A percentile compares a stretch with the other conserved stretches of the same genome.
These are phyloP conservation scores for Barbarea vulgaris DNA, from an alignment of 345 rosid genomes.

Conservation along the genomic window DNA sequence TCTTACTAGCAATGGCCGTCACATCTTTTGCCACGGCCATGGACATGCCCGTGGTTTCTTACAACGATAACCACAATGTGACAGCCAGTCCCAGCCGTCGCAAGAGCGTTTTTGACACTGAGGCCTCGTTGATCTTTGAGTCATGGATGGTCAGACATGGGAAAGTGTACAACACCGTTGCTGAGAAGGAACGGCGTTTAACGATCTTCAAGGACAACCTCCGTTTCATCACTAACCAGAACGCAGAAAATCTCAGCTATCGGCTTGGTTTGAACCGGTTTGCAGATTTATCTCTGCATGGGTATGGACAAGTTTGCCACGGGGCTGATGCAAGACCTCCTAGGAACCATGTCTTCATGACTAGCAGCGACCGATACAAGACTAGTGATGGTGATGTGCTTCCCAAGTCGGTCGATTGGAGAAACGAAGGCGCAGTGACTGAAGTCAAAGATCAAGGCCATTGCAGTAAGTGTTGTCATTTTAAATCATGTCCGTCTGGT, in stretches of 20 bases:
- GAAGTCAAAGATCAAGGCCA: conserved; percentile 79
- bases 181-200: conserved; percentile 59
- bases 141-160: conserved; percentile 55
- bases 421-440: conserved; percentile 72
- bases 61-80: conserved; percentile 24
- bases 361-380: conserved; percentile 40
- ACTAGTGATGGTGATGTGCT: conserved; percentile 42
- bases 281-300: conserved; percentile 66
- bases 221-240: conserved; percentile 52
- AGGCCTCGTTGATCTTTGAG: conserved; percentile 50
- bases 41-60: conserved; percentile 63
- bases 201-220: conserved; percentile 63
- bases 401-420: conserved; percentile 81
- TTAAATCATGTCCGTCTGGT: not conserved
- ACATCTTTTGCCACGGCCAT: conserved; percentile 38
- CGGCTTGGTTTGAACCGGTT: conserved; percentile 60
- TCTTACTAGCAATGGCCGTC: conserved; percentile 25
- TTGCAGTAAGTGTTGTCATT: conserved; percentile 50
- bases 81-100: not conserved
- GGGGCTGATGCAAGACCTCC: conserved; percentile 46
- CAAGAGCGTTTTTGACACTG: conserved; percentile 33
- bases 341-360: conserved; percentile 23
- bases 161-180: conserved; percentile 52
- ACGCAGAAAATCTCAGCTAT: conserved; percentile 46
- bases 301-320: conserved; percentile 45